Evolutionary conservation across 1,139 yeast genomes (phyloP).

Genomic region (Kurtzmaniella natalensis): DNA sequence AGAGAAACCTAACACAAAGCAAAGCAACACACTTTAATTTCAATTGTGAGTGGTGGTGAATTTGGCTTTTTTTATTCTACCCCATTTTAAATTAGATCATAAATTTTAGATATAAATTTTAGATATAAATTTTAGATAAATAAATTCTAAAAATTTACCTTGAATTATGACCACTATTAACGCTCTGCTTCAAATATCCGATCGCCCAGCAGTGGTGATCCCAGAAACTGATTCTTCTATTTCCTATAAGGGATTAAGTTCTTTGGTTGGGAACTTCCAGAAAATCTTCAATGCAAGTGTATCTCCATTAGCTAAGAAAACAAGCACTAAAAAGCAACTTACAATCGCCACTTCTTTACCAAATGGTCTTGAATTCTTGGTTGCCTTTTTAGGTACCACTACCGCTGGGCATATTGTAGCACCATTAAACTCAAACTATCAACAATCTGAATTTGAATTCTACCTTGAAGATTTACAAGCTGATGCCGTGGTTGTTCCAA

Average conservation of each 20-base stretch:
- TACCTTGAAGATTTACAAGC: constrained; percentile 57
- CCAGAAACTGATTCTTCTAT: constrained; percentile 20
- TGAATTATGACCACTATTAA: constrained; percentile 7
- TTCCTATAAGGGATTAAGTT: constrained; percentile 31
- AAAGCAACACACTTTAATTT: too few species aligned
- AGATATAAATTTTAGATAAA: too few species aligned
- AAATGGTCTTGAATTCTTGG: constrained; percentile 53
- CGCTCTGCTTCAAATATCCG: constrained; percentile 3
- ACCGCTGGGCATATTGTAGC: constrained; percentile 56
- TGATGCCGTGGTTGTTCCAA: constrained; percentile 51
- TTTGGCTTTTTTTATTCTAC: too few species aligned
- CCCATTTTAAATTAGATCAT: too few species aligned
- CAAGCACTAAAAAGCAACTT: constrained; percentile 22
- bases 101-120: too few species aligned
- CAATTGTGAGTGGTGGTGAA: too few species aligned
- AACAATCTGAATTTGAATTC: constrained; percentile 55
- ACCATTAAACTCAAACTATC: constrained; percentile 60
- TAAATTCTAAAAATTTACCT: background rate
- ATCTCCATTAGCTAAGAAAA: constrained; percentile 29
- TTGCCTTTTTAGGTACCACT: constrained; percentile 50
- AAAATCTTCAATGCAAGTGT: constrained; percentile 28
- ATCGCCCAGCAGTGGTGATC: constrained; percentile 6
- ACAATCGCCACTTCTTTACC: constrained; percentile 58
- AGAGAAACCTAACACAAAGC: too few species aligned
- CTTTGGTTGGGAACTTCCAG: constrained; percentile 39